phyloP scores from a whole-genome alignment of 164 flowering plant species.

The Pachysandra terminalis region DNA sequence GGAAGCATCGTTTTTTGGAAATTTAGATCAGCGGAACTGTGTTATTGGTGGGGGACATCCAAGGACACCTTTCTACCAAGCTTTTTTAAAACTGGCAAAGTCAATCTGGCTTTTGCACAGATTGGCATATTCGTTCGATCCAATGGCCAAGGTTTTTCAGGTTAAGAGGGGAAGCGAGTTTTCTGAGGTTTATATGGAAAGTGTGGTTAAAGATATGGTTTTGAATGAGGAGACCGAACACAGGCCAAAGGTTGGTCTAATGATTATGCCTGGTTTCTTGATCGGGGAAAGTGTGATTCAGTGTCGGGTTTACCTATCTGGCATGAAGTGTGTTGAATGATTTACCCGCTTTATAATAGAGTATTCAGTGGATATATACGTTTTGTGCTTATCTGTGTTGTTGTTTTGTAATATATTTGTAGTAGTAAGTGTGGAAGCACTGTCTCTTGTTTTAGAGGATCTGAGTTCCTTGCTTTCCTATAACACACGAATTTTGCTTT shows the following conservation, averaged over 20 bases:
- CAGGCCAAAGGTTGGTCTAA: conserved; percentile 71
- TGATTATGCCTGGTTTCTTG: conserved; percentile 95
- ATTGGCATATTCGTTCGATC: conserved; percentile 77
- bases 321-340: conserved; percentile 68
- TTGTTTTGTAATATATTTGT: conserved; percentile 3
- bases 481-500: neutral
- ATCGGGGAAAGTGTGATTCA: conserved; percentile 74
- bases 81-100: conserved; percentile 84
- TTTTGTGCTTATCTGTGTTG: conserved; percentile 14
- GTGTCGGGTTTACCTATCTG: conserved; percentile 75
- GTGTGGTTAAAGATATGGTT: conserved; percentile 64
- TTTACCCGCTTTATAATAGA: neutral
- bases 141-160: conserved; percentile 67
- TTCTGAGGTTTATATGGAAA: conserved; percentile 91
- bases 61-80: conserved; percentile 91
- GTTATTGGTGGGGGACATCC: conserved; percentile 89
- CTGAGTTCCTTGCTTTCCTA: too few relatives aligned
- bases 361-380: conserved; percentile 2
- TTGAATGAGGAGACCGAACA: conserved; percentile 49
- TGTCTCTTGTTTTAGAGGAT: too few relatives aligned
- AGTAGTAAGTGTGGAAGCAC: neutral
- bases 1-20: conserved; percentile 94
- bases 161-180: conserved; percentile 79
- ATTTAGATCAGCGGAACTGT: conserved; percentile 80
- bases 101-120: conserved; percentile 87